Conservation (phyloP, 2,329 filamentous ascomycete genomes). For the Cladosporium sp. region DNA sequence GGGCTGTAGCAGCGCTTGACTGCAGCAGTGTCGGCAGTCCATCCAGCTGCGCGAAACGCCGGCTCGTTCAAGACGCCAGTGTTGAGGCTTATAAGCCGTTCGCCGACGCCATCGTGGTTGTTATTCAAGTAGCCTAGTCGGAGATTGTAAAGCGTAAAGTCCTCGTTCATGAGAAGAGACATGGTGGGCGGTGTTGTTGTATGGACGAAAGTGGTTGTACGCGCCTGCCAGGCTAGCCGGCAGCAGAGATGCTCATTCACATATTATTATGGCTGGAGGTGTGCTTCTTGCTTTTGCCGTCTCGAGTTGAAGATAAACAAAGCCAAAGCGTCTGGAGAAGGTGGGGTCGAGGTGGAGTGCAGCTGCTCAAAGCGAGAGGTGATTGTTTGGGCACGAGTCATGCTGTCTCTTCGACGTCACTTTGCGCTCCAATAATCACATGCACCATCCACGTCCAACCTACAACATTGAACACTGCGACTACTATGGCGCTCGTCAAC, state of each 20-base stretch:
- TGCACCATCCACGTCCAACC: not conserved
- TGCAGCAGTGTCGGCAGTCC: slow-evolving; percentile 72
- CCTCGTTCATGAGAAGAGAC: slow-evolving; percentile 43
- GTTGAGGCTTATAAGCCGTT: slow-evolving; percentile 80
- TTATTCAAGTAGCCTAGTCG: slow-evolving; percentile 78
- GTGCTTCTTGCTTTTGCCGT: not conserved
- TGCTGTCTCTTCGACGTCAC: slow-evolving; percentile 11
- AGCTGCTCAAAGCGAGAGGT: not conserved
- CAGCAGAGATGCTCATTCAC: slow-evolving; percentile 7
- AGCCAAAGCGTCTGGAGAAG: slow-evolving; percentile 5
- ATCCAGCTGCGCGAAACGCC: slow-evolving; percentile 80
- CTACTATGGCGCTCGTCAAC: slow-evolving; percentile 72
- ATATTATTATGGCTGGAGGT: not conserved
- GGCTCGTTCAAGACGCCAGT: slow-evolving; percentile 76
- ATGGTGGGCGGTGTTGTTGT: slow-evolving; percentile 28
- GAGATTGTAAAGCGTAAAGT: slow-evolving; percentile 78
- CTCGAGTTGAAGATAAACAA: not conserved
- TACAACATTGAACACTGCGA: not conserved
- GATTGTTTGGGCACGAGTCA: slow-evolving; percentile 17
- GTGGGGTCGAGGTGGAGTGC: slow-evolving; percentile 15
- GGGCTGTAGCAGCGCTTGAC: slow-evolving; percentile 84
- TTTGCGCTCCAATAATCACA: slow-evolving; percentile 3
- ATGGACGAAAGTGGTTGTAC: not conserved
- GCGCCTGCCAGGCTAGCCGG: slow-evolving; percentile 17
- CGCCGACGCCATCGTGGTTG: slow-evolving; percentile 80